Percentiles rank a stretch among this genome's conserved stretches.
Conservation (phyloP, 176 grass and related monocot genomes). For the Pontederia crassipes region DNA sequence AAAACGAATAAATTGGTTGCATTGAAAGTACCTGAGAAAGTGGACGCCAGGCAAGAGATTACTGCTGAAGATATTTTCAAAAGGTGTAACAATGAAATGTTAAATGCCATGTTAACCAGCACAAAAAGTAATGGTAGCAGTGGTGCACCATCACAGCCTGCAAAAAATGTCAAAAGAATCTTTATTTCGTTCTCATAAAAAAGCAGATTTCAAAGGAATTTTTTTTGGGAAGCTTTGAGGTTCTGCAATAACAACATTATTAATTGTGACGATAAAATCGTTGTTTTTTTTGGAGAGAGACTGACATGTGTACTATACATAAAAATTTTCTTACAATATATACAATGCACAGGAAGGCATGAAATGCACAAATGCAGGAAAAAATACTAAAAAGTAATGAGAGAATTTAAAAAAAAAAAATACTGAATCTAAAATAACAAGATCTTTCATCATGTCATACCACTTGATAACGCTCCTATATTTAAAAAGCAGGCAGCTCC, state of each 20-base stretch:
- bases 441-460: not conserved
- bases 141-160: conserved; percentile 89
- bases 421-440: conserved; percentile 1
- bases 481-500: conserved; percentile 87
- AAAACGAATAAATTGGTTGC: not conserved
- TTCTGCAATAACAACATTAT: too few species aligned
- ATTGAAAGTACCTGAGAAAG: conserved; percentile 66
- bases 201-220: too few species aligned
- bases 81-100: conserved; percentile 83
- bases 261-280: too few species aligned
- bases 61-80: conserved; percentile 85
- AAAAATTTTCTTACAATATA: too few species aligned
- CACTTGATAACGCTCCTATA: conserved; percentile 62
- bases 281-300: too few species aligned
- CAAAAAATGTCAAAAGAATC: conserved; percentile 7
- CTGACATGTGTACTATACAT: too few species aligned
- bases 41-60: conserved; percentile 87
- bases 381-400: not conserved
- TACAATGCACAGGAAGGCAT: too few species aligned
- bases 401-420: not conserved
- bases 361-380: too few species aligned
- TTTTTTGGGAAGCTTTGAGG: too few species aligned
- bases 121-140: conserved; percentile 85
- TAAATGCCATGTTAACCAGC: conserved; percentile 80
- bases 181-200: too few species aligned